Base-by-base conservation (phyloP, 1,139 yeast species). In the Hansenula sp. region DNA sequence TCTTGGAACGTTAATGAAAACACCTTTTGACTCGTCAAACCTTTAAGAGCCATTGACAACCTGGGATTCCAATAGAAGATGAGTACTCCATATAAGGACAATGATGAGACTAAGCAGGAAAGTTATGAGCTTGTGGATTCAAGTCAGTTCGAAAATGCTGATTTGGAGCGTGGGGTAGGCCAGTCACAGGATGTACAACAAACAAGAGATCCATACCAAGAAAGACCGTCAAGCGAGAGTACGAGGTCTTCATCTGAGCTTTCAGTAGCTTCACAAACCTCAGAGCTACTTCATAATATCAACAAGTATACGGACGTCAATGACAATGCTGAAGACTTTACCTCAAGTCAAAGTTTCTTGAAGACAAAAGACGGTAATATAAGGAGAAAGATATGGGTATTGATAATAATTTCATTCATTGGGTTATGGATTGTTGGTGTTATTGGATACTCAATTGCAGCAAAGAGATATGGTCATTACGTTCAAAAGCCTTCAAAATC, bases 141-240 rank as follows among this genome's bases (percentile, higher is more conserved):
- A 2, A 9, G 31, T 10, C 36, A 32, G 18, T 25, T 38, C 36
- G 13, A 32, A 2, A 21, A 38, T 12, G 19, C 11, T 2, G 36
- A 38, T 25, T 5, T 38, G 27, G 41, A 38, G 24, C 35, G 36
- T 32, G 41, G 35, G 35, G 30, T 12, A 17, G 34, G n/a, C 30
- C 28, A 15, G 10, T 18, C 19, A 29, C 19, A 31, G 12, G 28
- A 21, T n/a, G n/a, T 17, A 21, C 9, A 3, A 10, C 28, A n/a
- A 21, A n/a, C 25, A 21, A 9, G 25, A 21, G 25, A 21, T 21
- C 28, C 10, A 10, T 24, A 12, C 32, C 42, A 28, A 25, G 38
- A 5, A 38, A 35, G 38, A 16, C 30, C 6, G n/a, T 43, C n/a
- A 30, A 41, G 13, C 41, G 46, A 8, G 13, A 46, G 7, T 38